phyloP scores from a whole-genome alignment of 108 stramenopile genomes.

The Nitzschia putrida region DNA sequence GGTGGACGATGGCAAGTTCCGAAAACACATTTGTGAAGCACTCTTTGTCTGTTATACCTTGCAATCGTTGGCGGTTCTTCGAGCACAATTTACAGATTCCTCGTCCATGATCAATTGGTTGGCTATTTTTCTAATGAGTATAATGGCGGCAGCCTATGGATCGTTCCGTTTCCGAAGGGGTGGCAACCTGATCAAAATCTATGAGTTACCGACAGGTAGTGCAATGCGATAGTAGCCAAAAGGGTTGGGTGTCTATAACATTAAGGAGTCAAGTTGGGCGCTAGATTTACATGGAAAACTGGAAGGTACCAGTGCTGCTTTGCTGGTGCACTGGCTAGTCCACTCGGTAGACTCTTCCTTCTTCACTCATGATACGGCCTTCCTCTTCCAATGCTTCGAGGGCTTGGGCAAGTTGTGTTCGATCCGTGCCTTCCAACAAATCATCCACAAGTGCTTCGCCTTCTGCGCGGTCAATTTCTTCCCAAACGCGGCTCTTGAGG shows the following conservation, averaged over 20 bases:
- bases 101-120: slow-evolving; percentile 69
- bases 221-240: slow-evolving; percentile 43
- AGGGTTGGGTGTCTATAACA: neutral
- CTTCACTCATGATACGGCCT: slow-evolving; percentile 49
- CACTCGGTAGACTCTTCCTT: slow-evolving; percentile 49
- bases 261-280: too few species aligned
- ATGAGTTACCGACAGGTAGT: slow-evolving; percentile 68
- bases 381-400: slow-evolving; percentile 57
- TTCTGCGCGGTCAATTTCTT: slow-evolving; percentile 42
- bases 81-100: slow-evolving; percentile 82
- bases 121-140: slow-evolving; percentile 60
- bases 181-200: slow-evolving; percentile 81
- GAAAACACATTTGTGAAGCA: slow-evolving; percentile 80
- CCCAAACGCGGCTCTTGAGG: slow-evolving; percentile 49
- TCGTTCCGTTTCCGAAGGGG: slow-evolving; percentile 76
- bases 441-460: slow-evolving; percentile 54
- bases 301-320: neutral
- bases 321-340: slow-evolving; percentile 9
- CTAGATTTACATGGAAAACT: too few species aligned
- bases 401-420: slow-evolving; percentile 42
- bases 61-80: slow-evolving; percentile 69
- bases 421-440: slow-evolving; percentile 47
- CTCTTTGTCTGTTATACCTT: slow-evolving; percentile 74
- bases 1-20: slow-evolving; percentile 85
- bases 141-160: slow-evolving; percentile 65